phyloP scores from a whole-genome alignment of 192 early-diverging fungal species.

The Mortierella alpina region DNA sequence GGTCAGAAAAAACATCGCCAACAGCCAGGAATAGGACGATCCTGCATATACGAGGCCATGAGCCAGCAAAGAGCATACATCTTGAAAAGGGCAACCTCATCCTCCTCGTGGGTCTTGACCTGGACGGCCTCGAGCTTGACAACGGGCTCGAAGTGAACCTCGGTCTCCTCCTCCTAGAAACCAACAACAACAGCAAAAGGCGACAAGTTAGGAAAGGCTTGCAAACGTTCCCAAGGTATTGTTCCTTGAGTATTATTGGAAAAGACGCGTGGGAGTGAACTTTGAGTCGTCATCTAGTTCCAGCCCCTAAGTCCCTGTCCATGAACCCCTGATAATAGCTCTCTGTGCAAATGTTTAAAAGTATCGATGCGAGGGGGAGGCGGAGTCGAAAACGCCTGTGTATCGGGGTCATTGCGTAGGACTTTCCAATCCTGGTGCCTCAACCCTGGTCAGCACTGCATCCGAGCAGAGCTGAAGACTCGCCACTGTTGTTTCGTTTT shows the following conservation, averaged over 20 bases:
- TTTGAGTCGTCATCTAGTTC: too few relatives aligned
- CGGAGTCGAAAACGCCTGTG: not conserved
- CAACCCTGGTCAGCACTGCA: too few relatives aligned
- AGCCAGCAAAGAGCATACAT: constrained; percentile 59
- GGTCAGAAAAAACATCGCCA: not conserved
- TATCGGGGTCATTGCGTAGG: not conserved
- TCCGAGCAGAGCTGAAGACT: too few relatives aligned
- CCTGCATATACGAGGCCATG: not conserved
- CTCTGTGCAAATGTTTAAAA: not conserved
- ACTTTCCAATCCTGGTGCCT: too few relatives aligned
- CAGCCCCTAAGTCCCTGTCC: too few relatives aligned
- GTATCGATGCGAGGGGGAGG: not conserved
- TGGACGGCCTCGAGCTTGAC: constrained; percentile 92
- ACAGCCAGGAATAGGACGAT: not conserved
- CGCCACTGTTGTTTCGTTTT: too few relatives aligned
- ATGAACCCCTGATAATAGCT: too few relatives aligned
- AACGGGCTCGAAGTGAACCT: constrained; percentile 97
- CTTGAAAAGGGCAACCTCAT: constrained; percentile 93
- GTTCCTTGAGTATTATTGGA: not conserved
- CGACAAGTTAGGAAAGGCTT: not conserved
- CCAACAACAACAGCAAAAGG: not conserved
- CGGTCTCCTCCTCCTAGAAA: constrained; percentile 78
- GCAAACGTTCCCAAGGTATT: not conserved
- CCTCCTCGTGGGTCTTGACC: constrained; percentile 97
- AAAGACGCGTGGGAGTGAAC: too few relatives aligned